These are phyloP conservation scores for Lentinus brumalis DNA, from an alignment of 768 basidiomycete genomes.

Conservation along the genomic window DNA sequence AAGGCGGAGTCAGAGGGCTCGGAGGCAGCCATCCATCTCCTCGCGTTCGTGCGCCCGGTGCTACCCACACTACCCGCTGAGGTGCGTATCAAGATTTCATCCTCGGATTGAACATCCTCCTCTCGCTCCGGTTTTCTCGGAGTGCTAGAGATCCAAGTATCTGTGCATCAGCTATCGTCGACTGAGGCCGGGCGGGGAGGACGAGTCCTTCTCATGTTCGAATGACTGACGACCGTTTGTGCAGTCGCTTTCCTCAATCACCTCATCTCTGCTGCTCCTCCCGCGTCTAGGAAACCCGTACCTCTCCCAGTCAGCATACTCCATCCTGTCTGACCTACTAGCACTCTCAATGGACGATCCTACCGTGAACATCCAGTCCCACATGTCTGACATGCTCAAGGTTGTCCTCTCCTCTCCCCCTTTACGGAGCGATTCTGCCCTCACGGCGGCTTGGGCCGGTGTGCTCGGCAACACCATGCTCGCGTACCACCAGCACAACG, in stretches of 20 bases:
- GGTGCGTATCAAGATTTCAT: slow-evolving; percentile 48
- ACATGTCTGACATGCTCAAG: slow-evolving; percentile 61
- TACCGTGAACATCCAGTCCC: slow-evolving; percentile 49
- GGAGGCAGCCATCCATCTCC: slow-evolving; percentile 78
- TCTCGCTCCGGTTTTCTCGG: no score
- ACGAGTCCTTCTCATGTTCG: not conserved
- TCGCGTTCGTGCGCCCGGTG: slow-evolving; percentile 70
- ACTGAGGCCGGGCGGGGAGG: no score
- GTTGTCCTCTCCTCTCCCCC: slow-evolving; percentile 60
- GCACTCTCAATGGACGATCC: slow-evolving; percentile 52
- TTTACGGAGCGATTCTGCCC: slow-evolving; percentile 66
- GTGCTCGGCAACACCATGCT: slow-evolving; percentile 75
- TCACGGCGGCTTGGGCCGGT: slow-evolving; percentile 78
- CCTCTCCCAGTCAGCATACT: slow-evolving; percentile 85
- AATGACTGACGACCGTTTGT: slow-evolving; percentile 12
- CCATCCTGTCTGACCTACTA: slow-evolving; percentile 83
- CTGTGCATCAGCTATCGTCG: no score
- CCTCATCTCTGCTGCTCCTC: slow-evolving; percentile 71
- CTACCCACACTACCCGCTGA: slow-evolving; percentile 62
- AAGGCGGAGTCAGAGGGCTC: slow-evolving; percentile 55
- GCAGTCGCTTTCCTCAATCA: slow-evolving; percentile 74
- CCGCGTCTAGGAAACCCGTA: slow-evolving; percentile 89
- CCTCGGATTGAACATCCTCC: no score
- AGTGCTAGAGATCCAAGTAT: no score
- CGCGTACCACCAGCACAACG: slow-evolving; percentile 55